A percentile compares a stretch with the other conserved stretches of the same genome.
phyloP scores from a whole-genome alignment of 257 asterid species.

The Solanum dulcamara region DNA sequence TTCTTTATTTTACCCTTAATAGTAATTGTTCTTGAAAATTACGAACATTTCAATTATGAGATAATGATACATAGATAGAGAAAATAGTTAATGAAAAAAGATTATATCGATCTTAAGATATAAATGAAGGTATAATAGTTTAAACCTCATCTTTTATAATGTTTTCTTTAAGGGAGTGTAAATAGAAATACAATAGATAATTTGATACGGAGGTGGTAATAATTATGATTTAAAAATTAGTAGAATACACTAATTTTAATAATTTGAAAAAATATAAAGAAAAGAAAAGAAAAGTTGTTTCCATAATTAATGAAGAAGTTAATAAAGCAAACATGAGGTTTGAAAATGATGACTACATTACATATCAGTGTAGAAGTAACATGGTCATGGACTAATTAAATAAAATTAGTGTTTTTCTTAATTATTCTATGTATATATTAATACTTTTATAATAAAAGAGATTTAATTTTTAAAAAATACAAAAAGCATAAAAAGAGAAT shows the following conservation, averaged over 20 bases:
- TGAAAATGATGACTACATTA: background rate
- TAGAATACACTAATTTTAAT: background rate
- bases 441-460: background rate
- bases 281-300: background rate
- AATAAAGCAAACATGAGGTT: background rate
- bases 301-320: background rate
- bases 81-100: too few species aligned
- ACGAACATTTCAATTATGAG: background rate
- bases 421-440: background rate
- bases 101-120: too few species aligned
- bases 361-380: background rate
- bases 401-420: background rate
- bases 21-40: background rate
- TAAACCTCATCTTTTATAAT: too few species aligned
- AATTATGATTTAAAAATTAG: background rate
- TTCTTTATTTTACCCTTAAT: background rate
- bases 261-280: background rate
- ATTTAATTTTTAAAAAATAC: background rate
- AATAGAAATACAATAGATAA: background rate
- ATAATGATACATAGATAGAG: too few species aligned
- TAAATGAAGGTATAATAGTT: too few species aligned
- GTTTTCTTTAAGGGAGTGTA: background rate
- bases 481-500: background rate
- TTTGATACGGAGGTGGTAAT: background rate
- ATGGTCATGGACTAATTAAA: background rate